Base-by-base conservation (phyloP, 2,329 filamentous ascomycete species). In the Colletotrichum lentis region DNA sequence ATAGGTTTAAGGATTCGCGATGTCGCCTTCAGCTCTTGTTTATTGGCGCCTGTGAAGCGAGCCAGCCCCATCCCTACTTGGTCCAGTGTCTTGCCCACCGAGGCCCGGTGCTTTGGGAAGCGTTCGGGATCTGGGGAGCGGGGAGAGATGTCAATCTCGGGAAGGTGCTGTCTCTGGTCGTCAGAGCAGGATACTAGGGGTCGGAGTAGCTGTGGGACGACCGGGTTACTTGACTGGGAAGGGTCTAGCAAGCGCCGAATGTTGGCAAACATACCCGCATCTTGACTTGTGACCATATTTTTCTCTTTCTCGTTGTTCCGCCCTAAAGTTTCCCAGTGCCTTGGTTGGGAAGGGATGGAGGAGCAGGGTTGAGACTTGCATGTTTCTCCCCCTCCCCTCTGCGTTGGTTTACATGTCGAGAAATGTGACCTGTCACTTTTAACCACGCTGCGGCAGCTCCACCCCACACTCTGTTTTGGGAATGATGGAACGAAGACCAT, bases 401-500 rank as follows among this genome's bases (percentile, higher is more conserved):
- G 18, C 35, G 56, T 56, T 56, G 62, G 56, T 39, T 54, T 54
- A 52, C 35, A 62, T 22, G 55, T 27, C 27, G 37, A 16, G 14
- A 35, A 64, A 64, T 35, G n/a, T 68, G 65, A 68, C 31, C 27
- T 35, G 43, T 68, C 65, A 68, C 54, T 64, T 68, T 66, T 41
- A 18, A 18, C 14, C 5, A 10, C 39, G 24, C 49, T 41, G 12
- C 41, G 27, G 39, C n/a, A 37, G 39, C 50, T 56, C 66, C 66
- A 66, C 66, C 37, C 27, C 59, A 41, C 43, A 31, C 50, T 46
- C 43, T 35, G 27, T 49, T 37, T 43, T 18, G 20, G 62, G 20
- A 50, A 56, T 49, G 56, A 69, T 62, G 62, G 44, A 56, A 60
- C 56, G 37, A 61, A 41, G 50, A 50, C 66, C 66, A 55, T 57